phyloP scores from a whole-genome alignment of 495 filamentous ascomycete species.

The Aspergillus egyptiacus region DNA sequence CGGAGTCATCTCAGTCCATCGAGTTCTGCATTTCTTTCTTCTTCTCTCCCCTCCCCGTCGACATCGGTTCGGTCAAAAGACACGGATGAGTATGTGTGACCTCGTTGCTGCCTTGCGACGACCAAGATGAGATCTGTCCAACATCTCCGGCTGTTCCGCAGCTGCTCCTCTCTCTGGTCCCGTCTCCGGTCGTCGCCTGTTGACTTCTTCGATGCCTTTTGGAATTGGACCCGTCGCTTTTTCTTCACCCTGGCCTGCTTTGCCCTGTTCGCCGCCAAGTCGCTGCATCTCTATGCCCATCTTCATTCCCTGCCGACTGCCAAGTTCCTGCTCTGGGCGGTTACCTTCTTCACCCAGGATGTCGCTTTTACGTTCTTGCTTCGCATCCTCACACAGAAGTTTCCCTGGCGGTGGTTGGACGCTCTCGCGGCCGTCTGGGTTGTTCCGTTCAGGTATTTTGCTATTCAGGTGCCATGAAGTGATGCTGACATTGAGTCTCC shows the following conservation, averaged over 20 bases:
- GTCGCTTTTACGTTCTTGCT: constrained; percentile 28
- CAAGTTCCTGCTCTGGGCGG: constrained; percentile 30
- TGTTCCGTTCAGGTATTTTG: constrained; percentile 29
- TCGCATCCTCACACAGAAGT: constrained; percentile 25
- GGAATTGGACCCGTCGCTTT: constrained; percentile 32
- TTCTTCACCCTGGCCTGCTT: constrained; percentile 33
- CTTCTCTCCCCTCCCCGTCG: neutral
- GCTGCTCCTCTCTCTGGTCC: neutral
- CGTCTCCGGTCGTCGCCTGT: constrained; percentile 18
- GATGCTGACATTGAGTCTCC: neutral
- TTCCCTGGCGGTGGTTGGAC: constrained; percentile 21
- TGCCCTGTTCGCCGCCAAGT: constrained; percentile 30
- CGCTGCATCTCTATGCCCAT: constrained; percentile 36
- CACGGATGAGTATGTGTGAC: neutral
- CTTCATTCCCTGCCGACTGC: constrained; percentile 27
- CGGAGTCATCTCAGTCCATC: too few relatives aligned
- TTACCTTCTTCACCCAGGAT: constrained; percentile 39
- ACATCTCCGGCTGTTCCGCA: constrained; percentile 1
- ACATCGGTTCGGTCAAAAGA: too few relatives aligned
- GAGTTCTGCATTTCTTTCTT: too few relatives aligned
- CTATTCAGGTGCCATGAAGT: neutral
- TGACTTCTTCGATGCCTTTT: constrained; percentile 25
- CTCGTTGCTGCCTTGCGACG: neutral
- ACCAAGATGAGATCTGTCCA: constrained; percentile 7
- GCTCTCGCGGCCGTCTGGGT: constrained; percentile 20